These are phyloP conservation scores for Dendrobium chrysotoxum DNA, from an alignment of 106 monocot species.

Conservation along the genomic window DNA sequence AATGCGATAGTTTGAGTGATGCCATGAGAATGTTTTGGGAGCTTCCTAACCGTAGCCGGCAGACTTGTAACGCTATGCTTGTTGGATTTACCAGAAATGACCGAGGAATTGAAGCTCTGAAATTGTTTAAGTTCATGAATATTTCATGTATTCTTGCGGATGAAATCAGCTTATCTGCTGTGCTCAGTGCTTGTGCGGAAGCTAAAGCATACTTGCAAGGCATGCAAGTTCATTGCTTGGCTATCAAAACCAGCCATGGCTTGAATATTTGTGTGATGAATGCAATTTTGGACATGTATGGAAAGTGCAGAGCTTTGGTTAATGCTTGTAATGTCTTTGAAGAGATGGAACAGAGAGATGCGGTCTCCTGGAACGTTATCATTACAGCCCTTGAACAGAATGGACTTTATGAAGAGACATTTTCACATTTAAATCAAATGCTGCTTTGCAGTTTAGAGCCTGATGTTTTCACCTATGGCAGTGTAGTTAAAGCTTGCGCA, in stretches of 20 bases:
- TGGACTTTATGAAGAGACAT: constrained; percentile 46
- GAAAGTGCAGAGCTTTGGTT: constrained; percentile 54
- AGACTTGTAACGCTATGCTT: constrained; percentile 78
- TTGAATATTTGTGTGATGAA: constrained; percentile 59
- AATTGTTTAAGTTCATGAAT: constrained; percentile 55
- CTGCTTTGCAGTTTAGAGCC: constrained; percentile 50
- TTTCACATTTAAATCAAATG: constrained; percentile 60
- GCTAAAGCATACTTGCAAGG: constrained; percentile 48
- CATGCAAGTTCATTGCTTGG: constrained; percentile 51
- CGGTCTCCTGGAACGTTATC: constrained; percentile 80
- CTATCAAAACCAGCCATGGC: constrained; percentile 43
- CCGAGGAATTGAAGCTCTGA: constrained; percentile 41
- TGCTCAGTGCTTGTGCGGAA: constrained; percentile 80
- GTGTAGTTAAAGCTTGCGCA: constrained; percentile 87
- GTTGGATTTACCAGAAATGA: constrained; percentile 51
- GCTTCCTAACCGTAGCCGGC: constrained; percentile 37
- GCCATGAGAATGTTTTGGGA: constrained; percentile 42
- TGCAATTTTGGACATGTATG: constrained; percentile 86
- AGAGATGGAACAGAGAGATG: constrained; percentile 50
- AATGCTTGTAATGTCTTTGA: constrained; percentile 47
- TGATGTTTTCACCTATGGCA: constrained; percentile 91
- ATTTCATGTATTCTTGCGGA: constrained; percentile 36
- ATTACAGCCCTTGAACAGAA: constrained; percentile 86
- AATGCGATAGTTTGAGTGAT: constrained; percentile 33
- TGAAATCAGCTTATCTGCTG: constrained; percentile 69